These are phyloP conservation scores for Halophytophthora polymorphica DNA, from an alignment of 352 stramenopile genomes.

Conservation along the genomic window DNA sequence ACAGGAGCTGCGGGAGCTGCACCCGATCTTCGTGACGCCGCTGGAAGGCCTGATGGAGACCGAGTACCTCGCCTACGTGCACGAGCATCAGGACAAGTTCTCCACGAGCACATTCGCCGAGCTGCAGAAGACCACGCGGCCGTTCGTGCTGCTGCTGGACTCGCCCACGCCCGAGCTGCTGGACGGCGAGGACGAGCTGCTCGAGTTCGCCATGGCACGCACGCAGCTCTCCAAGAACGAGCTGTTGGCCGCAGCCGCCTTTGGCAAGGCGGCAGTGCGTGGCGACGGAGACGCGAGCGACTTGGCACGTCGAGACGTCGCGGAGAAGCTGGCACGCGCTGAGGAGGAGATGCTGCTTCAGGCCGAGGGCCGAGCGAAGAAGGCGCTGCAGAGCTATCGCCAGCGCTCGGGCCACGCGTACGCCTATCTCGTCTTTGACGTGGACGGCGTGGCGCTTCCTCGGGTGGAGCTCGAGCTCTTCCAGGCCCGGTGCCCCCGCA, in stretches of 20 bases:
- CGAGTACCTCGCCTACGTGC: constrained; percentile 51
- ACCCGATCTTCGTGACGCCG: constrained; percentile 49
- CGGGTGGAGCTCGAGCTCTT: constrained; percentile 74
- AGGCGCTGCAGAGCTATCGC: constrained; percentile 40
- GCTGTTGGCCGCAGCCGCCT: constrained; percentile 52
- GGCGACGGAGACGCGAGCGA: constrained; percentile 17
- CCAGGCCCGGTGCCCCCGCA: constrained; percentile 51
- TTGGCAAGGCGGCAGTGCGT: constrained; percentile 16
- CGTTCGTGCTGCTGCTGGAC: constrained; percentile 54
- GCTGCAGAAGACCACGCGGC: constrained; percentile 28
- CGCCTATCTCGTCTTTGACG: constrained; percentile 56
- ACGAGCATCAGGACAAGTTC: constrained; percentile 29
- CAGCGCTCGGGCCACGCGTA: constrained; percentile 53
- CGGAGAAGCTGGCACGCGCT: constrained; percentile 33
- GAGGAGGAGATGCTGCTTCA: constrained; percentile 50
- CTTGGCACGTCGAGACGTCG: constrained; percentile 11
- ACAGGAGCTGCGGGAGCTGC: constrained; percentile 49
- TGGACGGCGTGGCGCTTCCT: constrained; percentile 57
- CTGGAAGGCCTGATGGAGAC: constrained; percentile 46
- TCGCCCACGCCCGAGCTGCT: constrained; percentile 29
- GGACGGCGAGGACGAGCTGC: constrained; percentile 51
- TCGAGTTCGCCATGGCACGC: constrained; percentile 47
- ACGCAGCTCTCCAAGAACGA: constrained; percentile 52
- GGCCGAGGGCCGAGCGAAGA: constrained; percentile 38
- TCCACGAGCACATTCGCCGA: constrained; percentile 20